Evolutionary conservation across 1,284 basidiomycete genomes (phyloP).

Genomic region (Hemileia vastatrix): DNA sequence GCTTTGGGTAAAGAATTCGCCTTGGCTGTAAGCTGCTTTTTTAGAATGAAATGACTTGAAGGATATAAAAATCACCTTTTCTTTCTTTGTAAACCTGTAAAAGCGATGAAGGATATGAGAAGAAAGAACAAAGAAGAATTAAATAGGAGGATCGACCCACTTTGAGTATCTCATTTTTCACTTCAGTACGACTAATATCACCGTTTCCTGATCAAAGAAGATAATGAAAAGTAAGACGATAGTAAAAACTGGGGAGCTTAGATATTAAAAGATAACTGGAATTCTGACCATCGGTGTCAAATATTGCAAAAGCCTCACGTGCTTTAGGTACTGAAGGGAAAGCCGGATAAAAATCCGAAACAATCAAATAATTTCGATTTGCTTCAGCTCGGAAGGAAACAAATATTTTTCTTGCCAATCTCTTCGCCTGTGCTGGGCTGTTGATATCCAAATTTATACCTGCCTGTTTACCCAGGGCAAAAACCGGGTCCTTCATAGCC

Average conservation of each 20-base stretch:
- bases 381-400: conserved; percentile 52
- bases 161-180: conserved; percentile 60
- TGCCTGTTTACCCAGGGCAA: conserved; percentile 27
- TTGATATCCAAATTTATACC: conserved; percentile 39
- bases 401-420: conserved; percentile 62
- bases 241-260: too few relatives aligned
- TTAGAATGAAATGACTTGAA: too few relatives aligned
- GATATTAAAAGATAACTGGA: too few relatives aligned
- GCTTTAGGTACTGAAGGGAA: conserved; percentile 24
- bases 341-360: conserved; percentile 57
- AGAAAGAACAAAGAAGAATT: too few relatives aligned
- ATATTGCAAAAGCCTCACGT: conserved; percentile 28
- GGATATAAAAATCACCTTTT: too few relatives aligned
- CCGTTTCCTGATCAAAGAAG: conserved; percentile 54
- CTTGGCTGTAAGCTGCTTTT: too few relatives aligned
- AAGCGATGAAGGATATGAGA: too few relatives aligned
- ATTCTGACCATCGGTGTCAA: conserved; percentile 29
- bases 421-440: conserved; percentile 46
- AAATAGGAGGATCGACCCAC: too few relatives aligned
- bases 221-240: conserved; percentile 63
- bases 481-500: conserved; percentile 28
- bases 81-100: conserved; percentile 74
- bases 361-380: conserved; percentile 55
- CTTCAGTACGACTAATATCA: conserved; percentile 64
- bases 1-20: too few relatives aligned